Conservation (phyloP, 306 rosid genomes). For the Citrullus mucosospermus region DNA sequence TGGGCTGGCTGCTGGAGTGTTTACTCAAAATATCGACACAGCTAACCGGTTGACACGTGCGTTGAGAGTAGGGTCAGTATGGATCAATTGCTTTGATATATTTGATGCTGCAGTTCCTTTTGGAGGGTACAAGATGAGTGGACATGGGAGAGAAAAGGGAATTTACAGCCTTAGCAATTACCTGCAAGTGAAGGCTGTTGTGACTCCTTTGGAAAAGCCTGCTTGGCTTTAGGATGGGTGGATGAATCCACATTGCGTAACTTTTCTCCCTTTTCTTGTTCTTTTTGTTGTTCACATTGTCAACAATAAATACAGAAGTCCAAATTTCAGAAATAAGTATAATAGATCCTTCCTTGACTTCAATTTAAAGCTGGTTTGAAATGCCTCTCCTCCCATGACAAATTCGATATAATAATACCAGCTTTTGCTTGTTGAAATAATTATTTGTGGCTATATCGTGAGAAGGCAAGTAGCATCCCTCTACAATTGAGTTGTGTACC, state of each 20-base stretch:
- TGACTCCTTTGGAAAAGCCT: slow-evolving; percentile 55
- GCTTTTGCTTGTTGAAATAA: no score
- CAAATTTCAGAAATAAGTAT: no score
- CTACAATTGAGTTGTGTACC: no score
- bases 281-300: neutral
- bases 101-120: slow-evolving; percentile 92
- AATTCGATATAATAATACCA: no score
- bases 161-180: slow-evolving; percentile 59
- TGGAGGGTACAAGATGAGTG: slow-evolving; percentile 95
- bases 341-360: no score
- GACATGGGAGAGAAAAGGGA: slow-evolving; percentile 87
- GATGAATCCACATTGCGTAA: neutral
- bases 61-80: slow-evolving; percentile 63
- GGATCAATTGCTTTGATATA: slow-evolving; percentile 67
- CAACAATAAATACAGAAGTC: neutral
- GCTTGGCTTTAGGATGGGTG: slow-evolving; percentile 63
- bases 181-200: slow-evolving; percentile 94
- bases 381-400: no score
- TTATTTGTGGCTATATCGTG: no score
- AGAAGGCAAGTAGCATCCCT: no score
- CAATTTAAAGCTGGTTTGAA: no score
- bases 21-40: slow-evolving; percentile 55
- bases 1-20: slow-evolving; percentile 88
- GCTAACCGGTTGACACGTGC: slow-evolving; percentile 68
- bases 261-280: neutral